phyloP scores from a whole-genome alignment of 106 monocot genomes.

The Dioscorea dumetorum region DNA sequence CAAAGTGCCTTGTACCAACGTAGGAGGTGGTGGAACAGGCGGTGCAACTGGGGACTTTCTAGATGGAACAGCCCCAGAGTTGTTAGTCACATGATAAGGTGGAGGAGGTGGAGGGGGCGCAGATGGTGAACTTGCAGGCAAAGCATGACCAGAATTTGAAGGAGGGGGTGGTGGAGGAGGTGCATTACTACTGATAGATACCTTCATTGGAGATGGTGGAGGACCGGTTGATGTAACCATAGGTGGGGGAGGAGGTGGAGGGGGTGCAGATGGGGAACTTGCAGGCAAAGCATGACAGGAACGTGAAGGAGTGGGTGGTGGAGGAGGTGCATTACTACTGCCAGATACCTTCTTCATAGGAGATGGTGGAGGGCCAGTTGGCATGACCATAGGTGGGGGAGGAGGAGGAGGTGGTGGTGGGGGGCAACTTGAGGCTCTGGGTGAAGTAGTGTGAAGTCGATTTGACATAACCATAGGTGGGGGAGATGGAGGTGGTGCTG shows the following conservation, averaged over 20 bases:
- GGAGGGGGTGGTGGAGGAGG: constrained; percentile 23
- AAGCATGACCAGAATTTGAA: not conserved
- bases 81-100: constrained; percentile 15
- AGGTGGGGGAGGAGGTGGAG: constrained; percentile 3
- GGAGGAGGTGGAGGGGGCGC: constrained; percentile 47
- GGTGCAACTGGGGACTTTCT: constrained; percentile 20
- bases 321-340: constrained; percentile 4
- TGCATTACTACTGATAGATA: not conserved
- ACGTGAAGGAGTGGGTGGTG: constrained; percentile 13
- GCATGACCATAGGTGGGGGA: not conserved
- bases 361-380: not conserved
- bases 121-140: constrained; percentile 8
- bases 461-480: constrained; percentile 1
- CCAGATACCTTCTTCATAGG: constrained; percentile 6
- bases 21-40: constrained; percentile 47
- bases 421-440: not conserved
- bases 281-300: constrained; percentile 3
- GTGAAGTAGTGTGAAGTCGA: no score
- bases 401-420: constrained; percentile 17
- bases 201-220: not conserved
- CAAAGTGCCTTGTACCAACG: not conserved
- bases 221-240: not conserved
- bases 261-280: constrained; percentile 20
- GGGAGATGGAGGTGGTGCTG: constrained; percentile 1
- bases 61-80: constrained; percentile 1